Evolutionary conservation across 2,329 filamentous ascomycete genomes (phyloP), one percentile per base, ranked within the genome.

Genomic region (Alternaria sp.): DNA sequence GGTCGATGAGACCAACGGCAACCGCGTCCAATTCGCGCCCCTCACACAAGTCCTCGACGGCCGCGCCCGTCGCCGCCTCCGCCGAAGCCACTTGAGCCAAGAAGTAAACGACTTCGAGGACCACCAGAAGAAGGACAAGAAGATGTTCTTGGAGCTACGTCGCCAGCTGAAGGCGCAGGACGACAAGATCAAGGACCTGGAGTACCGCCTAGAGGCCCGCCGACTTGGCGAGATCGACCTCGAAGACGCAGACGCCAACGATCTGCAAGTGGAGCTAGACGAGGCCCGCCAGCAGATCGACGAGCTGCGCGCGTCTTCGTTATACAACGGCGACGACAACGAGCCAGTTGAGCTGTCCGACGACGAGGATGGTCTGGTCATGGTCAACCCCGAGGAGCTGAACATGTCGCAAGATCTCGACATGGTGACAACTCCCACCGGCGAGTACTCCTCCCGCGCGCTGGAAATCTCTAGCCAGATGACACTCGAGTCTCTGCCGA

Each of bases 21-120:
- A 65, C 47, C 71, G 67, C 60, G 64, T 79, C 30, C 79, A 81
- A 65, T 81, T 76, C 54, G 71, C 73, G 3, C 78, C 79, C 13
- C 74, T 80, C 44, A 69, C 67, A 21, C 74, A 74, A 8, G 73
- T 78, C 15, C 66, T 80, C 6, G 76, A 77, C 28, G 62, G 66
- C 46, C 77, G 78, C 60, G 71, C 70, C 7, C 76, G 74, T 45
- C 80, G 79, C 46, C 79, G 81, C 43, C 77, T 82, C 17, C 78
- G 79, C 54, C 80, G 78, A 28, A 81, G 72, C 69, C 79, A 80
- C 54, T 73, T 80, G 7, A 80, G 79, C 68, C 79, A 83, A 61
- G 78, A 81, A 68, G 76, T 81, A 52, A 81, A 79, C 59, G 70
- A 71, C 28, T 75, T 80, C 54, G 77, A 81, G 23, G 74, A 78